Evolutionary conservation across 208 protist species (phyloP).

Genomic region (Trypanosoma platydactyli): DNA sequence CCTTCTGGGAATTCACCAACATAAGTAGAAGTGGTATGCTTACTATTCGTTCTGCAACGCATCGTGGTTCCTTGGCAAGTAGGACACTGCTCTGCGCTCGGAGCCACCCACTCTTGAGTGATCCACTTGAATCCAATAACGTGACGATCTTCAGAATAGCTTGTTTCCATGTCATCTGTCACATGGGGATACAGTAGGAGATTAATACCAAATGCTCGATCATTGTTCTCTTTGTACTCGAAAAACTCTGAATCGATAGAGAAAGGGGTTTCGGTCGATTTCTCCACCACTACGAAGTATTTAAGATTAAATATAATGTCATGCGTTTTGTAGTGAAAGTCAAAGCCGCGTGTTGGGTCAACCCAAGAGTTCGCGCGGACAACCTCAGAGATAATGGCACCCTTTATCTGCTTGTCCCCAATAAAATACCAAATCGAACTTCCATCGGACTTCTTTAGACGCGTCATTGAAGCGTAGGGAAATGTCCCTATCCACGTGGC

Average conservation of each 20-base stretch:
- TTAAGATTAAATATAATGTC: constrained; percentile 64
- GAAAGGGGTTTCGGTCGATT: constrained; percentile 27
- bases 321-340: constrained; percentile 45
- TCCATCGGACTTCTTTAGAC: constrained; percentile 43
- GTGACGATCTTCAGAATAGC: constrained; percentile 70
- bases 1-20: constrained; percentile 59
- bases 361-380: constrained; percentile 71
- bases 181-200: constrained; percentile 74
- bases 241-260: constrained; percentile 80
- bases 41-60: constrained; percentile 30
- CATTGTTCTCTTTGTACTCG: constrained; percentile 54
- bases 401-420: constrained; percentile 45
- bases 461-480: constrained; percentile 43
- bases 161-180: constrained; percentile 47
- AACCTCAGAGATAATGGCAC: constrained; percentile 70
- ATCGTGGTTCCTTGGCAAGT: constrained; percentile 65
- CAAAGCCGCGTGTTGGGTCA: constrained; percentile 42
- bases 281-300: constrained; percentile 54
- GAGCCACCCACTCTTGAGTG: constrained; percentile 56
- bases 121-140: constrained; percentile 81
- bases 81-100: constrained; percentile 51
- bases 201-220: constrained; percentile 82
- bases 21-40: constrained; percentile 42
- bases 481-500: constrained; percentile 80
- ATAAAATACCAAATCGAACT: constrained; percentile 54